Base-by-base conservation (phyloP, 2,329 filamentous ascomycete species). In the Cytospora paraplurivora region DNA sequence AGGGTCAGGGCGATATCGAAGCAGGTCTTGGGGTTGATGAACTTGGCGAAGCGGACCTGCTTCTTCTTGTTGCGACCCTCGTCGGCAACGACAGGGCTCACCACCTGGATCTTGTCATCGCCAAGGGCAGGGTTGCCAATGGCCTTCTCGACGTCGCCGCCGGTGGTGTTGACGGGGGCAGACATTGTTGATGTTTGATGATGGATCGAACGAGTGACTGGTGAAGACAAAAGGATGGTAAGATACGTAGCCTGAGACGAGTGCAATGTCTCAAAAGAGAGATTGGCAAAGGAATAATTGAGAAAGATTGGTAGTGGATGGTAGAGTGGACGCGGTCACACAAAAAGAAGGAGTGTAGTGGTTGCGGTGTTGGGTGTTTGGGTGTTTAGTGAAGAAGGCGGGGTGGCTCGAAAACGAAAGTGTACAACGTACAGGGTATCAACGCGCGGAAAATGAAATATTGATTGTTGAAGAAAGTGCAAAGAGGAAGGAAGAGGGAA, bases 161-260 rank as follows among this genome's bases (percentile, higher is more conserved):
- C 37, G 13, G 33, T 37, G 37, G 27, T 44, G 15, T 57, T 47
- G 35, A 50, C 15, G 15, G 47, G 54, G 37, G 35, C 17, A 55
- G 35, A 27, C 51, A 55, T 63, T 44, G 27, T 56, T 47, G 38
- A 54, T 35, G 32, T 19, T 53, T 27, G 34, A 59, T 19, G 55
- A 47, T 51, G 21, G 47, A 52, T 58, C 15, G 27, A 62, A 57
- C 33, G 55, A 62, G 37, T 33, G 59, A 49, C 55, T 62, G n/a
- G 34, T 32, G 32, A 51, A 56, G 53, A 52, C 27, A 27, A 12
- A 35, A n/a, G 13, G 17, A 33, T 44, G 17, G 35, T 65, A 35
- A 53, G 52, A 59, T 21, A 41, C 32, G 35, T 19, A 44, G 21
- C n/a, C 37, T 33, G 10, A 1, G 57, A 38, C 32, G 27, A 33